phyloP scores from a whole-genome alignment of 2,329 filamentous ascomycete genomes.

The Cytospora chrysosperma region DNA sequence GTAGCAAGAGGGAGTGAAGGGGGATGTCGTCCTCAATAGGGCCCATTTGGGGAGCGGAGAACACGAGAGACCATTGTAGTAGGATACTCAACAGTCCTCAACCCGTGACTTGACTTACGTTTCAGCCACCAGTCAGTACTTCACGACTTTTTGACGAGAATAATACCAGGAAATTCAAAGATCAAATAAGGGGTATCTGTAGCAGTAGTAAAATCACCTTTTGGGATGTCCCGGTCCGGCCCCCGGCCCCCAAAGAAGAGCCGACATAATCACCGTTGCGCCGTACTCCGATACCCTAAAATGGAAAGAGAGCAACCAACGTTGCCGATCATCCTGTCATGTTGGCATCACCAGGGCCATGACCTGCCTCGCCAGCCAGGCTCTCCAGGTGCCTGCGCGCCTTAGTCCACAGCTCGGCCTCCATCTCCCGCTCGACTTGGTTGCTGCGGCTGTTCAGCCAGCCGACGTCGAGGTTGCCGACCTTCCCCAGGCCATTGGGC shows the following conservation, averaged over 20 bases:
- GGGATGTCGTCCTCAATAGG: too few relatives aligned
- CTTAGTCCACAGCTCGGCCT: slow-evolving; percentile 73
- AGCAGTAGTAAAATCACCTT: slow-evolving; percentile 4
- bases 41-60: too few relatives aligned
- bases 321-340: slow-evolving; percentile 33
- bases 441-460: slow-evolving; percentile 86
- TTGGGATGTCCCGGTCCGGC: not conserved
- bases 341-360: slow-evolving; percentile 27
- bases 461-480: slow-evolving; percentile 73
- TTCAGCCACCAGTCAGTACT: not conserved
- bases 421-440: slow-evolving; percentile 79
- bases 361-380: slow-evolving; percentile 27
- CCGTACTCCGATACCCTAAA: slow-evolving; percentile 5
- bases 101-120: not conserved
- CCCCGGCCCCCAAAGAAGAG: not conserved
- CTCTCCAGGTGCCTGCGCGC: slow-evolving; percentile 54
- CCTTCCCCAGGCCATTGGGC: slow-evolving; percentile 54
- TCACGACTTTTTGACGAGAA: not conserved
- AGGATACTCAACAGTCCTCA: too few relatives aligned
- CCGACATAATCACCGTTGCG: not conserved
- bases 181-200: slow-evolving; percentile 18
- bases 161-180: not conserved
- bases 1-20: too few relatives aligned
- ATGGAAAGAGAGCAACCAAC: not conserved
- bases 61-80: too few relatives aligned